These are phyloP conservation scores for Poteriospumella lacustris DNA, from an alignment of 108 stramenopile genomes.

Conservation along the genomic window DNA sequence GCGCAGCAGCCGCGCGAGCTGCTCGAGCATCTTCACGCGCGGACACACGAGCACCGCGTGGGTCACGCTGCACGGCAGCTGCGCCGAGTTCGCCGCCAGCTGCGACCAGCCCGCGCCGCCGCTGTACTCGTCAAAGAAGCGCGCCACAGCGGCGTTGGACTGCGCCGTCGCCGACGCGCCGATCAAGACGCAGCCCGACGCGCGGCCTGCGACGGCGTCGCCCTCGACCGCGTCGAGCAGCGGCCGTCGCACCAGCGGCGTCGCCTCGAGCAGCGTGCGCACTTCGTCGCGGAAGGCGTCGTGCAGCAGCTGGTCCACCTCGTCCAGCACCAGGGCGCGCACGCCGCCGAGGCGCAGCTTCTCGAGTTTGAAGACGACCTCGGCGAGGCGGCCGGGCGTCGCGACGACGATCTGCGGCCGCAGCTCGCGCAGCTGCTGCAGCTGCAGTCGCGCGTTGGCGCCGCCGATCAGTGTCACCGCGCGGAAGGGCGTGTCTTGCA, in stretches of 20 bases:
- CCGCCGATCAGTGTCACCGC: slow-evolving; percentile 40
- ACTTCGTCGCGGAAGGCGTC: slow-evolving; percentile 26
- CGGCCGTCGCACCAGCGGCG: not conserved
- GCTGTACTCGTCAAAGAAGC: not conserved
- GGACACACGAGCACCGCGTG: not conserved
- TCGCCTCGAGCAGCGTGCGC: not conserved
- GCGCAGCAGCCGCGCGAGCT: slow-evolving; percentile 39
- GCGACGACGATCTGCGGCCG: slow-evolving; percentile 47
- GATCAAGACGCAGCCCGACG: slow-evolving; percentile 29
- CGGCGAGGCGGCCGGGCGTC: slow-evolving; percentile 45
- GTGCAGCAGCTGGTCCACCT: slow-evolving; percentile 42
- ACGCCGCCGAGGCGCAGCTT: slow-evolving; percentile 37
- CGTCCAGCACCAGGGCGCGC: slow-evolving; percentile 36
- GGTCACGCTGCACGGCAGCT: not conserved
- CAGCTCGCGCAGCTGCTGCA: slow-evolving; percentile 32
- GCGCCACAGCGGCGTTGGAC: not conserved
- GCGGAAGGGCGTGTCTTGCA: slow-evolving; percentile 30
- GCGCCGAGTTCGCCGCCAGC: not conserved
- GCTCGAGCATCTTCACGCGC: slow-evolving; percentile 45
- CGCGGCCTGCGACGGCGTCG: slow-evolving; percentile 1
- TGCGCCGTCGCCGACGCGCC: slow-evolving; percentile 39
- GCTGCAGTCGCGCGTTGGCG: slow-evolving; percentile 40
- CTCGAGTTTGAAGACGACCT: slow-evolving; percentile 34
- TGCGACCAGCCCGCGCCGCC: not conserved
- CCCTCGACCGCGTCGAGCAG: slow-evolving; percentile 1